Percentiles rank a stretch among this genome's conserved stretches.
Evolutionary conservation across 148 eudicot species (phyloP).

Genomic region (Fagopyrum homotropicum): DNA sequence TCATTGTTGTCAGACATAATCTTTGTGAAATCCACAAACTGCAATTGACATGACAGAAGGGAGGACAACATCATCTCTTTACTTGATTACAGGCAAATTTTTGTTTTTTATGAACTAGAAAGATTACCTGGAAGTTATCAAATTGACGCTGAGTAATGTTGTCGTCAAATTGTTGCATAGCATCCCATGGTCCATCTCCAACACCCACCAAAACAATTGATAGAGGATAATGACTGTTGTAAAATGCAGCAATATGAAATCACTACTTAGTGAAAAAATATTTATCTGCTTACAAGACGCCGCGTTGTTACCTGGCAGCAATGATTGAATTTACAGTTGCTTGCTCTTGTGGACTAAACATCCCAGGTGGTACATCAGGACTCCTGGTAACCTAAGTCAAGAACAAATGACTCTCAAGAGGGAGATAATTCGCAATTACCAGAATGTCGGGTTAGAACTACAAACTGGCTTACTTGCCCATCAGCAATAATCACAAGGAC

Average conservation of each 20-base stretch:
- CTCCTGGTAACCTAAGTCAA: slow-evolving; percentile 44
- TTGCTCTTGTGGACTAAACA: slow-evolving; percentile 65
- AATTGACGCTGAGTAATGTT: slow-evolving; percentile 67
- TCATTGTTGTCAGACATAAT: slow-evolving; percentile 57
- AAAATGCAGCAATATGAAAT: neutral
- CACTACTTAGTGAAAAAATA: neutral
- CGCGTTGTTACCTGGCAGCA: slow-evolving; percentile 48
- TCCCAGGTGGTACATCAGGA: slow-evolving; percentile 38
- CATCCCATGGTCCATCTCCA: slow-evolving; percentile 93
- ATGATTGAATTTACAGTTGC: slow-evolving; percentile 63
- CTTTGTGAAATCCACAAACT: slow-evolving; percentile 79
- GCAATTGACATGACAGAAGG: slow-evolving; percentile 5
- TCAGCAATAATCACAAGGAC: slow-evolving; percentile 77
- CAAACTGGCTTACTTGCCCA: slow-evolving; percentile 46
- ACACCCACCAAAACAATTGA: slow-evolving; percentile 76
- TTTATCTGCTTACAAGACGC: no score
- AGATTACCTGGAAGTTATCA: slow-evolving; percentile 71
- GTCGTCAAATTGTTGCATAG: slow-evolving; percentile 68
- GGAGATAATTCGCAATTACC: neutral
- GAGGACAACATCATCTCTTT: neutral
- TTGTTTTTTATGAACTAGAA: neutral
- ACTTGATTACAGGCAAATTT: neutral
- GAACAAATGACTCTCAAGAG: neutral
- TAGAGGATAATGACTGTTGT: slow-evolving; percentile 56
- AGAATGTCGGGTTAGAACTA: neutral